Evolutionary conservation across 495 filamentous ascomycete genomes (phyloP), one percentile per base, ranked within the genome.

Genomic region (Terfezia claveryi): DNA sequence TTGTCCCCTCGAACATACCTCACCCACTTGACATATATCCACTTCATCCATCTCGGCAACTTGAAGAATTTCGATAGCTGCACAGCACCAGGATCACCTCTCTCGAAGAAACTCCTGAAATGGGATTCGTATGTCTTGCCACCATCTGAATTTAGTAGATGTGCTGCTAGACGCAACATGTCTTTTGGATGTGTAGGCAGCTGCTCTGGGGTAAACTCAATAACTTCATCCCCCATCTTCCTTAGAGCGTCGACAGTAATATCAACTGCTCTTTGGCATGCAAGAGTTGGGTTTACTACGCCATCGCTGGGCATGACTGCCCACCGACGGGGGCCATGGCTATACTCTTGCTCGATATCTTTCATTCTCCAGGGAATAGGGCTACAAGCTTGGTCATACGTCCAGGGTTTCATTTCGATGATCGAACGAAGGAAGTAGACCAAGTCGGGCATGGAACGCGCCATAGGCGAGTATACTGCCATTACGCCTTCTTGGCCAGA

Each of bases 391-490:
- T 85, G 76, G 60, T 96, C 91, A 63, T 94, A 94, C 58, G 76
- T 79, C 91, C 91, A 98, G 0, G 88, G 88, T 69, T 84, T 68
- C 85, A 93, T 92, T 17, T 75, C 69, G 41, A 94, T 72, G 41
- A 94, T 69, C 23, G 78, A 76, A 44, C 76, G 75, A n/a, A 83
- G 79, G 66, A 98, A 94, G 68, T 92, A 94, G 14, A 73, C 74
- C 37, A 98, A 68, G 63, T 98, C 89, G 44, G 76, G 77, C 62
- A 95, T 68, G 1, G 91, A 94, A 55, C 87, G 76, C 10, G 91
- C 76, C 91, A 98, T 95, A 4, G 89, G 89, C 54, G 83, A 89
- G 67, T 88, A 95, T 23, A 93, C 84, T 62, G 81, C 85, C 2
- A 83, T 75, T 37, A 98, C 79, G 4, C 88, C 89, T 66, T 98